phyloP scores from a whole-genome alignment of 1,284 basidiomycete genomes.

The Heterobasidion parviporum region DNA sequence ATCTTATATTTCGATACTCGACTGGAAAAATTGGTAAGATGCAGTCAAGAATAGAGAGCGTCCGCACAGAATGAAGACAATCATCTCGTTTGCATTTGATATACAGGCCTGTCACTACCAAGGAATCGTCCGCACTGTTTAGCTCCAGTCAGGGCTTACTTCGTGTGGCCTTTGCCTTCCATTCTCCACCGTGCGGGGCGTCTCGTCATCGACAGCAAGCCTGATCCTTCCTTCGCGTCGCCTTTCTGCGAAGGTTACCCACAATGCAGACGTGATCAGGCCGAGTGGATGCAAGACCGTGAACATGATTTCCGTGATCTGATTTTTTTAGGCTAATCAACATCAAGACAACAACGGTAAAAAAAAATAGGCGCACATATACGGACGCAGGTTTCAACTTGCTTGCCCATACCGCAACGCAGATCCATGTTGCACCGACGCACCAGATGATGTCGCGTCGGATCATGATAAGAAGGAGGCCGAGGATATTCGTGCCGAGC shows the following conservation, averaged over 20 bases:
- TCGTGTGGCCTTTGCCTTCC: conserved; percentile 3
- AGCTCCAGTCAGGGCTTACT: conserved; percentile 3
- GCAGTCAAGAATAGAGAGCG: no score
- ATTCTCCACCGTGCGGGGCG: conserved; percentile 7
- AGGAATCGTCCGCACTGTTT: neutral
- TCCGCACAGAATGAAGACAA: no score
- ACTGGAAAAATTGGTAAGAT: no score
- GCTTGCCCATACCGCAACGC: conserved; percentile 51
- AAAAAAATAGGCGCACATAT: conserved; percentile 34
- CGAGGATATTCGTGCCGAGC: conserved; percentile 46
- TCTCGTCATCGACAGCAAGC: conserved; percentile 33
- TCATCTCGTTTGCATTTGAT: no score
- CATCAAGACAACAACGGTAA: neutral
- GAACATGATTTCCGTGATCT: conserved; percentile 54
- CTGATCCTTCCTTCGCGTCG: conserved; percentile 29
- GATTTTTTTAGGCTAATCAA: neutral
- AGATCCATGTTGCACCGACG: conserved; percentile 63
- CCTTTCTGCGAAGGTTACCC: conserved; percentile 23
- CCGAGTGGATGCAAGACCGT: conserved; percentile 52
- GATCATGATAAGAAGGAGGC: conserved; percentile 42
- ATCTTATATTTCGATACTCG: no score
- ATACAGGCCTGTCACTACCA: neutral
- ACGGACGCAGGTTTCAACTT: conserved; percentile 54
- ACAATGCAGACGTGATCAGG: conserved; percentile 33
- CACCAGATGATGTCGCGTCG: conserved; percentile 66